Evolutionary conservation across 2,329 filamentous ascomycete species (phyloP), one percentile per base, ranked within the genome.

Genomic region (Chlorencoelia australis): DNA sequence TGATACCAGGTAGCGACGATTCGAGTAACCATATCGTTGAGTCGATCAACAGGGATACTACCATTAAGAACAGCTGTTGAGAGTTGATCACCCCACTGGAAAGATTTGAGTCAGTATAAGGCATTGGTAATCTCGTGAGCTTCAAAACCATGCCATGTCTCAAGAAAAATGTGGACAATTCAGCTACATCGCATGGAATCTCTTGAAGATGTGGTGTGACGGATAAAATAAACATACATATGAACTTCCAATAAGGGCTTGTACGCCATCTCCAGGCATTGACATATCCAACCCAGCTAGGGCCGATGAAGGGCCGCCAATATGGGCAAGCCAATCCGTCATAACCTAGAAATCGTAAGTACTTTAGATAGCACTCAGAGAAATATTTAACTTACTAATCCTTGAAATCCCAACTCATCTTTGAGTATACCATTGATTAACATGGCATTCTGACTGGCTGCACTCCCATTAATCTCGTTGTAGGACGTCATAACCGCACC

Each of bases 401-500:
- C 81, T 47, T 83, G 78, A 47, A 85, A 85, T 0, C 77, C 78
- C 32, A 85, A 65, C 57, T 86, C 81, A 30, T 80, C 78, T 49
- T 86, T 86, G 7, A 85, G 62, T 3, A 86, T 63, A 0, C 73
- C 75, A 45, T 84, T 85, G 35, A 82, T 64, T 10, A 78, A 59
- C 51, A 78, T 78, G 42, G 73, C 75, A 51, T 85, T 85, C 41
- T 79, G 75, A 39, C 74, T 82, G 4, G 68, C 67, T 11, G 79
- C 74, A 0, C 73, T 78, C 33, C 75, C 73, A 50, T 83, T 82
- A 43, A 65, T 32, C 37, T 74, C 75, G 53, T 84, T 81, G 48
- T 94, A 94, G 2, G 76, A 74, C 55, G 84, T 87, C 86, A 94
- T 93, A 35, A 93, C 66, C 6, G 79, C 79, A 1, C 75, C 82